Conservation (phyloP, 768 basidiomycete species). For the Termitomyces sp. region DNA sequence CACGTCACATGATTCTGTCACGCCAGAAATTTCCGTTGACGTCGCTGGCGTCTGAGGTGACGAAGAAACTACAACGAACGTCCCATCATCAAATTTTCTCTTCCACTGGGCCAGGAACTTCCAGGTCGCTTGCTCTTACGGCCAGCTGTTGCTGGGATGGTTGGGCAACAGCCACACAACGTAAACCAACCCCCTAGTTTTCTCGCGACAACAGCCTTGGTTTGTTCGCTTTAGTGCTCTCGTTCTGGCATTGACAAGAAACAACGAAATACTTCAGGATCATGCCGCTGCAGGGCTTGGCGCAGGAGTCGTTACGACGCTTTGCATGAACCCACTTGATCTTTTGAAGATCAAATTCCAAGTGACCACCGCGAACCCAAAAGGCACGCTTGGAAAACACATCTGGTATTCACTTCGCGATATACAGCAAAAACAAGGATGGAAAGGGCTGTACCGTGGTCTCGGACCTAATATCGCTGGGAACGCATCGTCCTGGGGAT, state of each 20-base stretch:
- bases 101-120: conserved; percentile 3
- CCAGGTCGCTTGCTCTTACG: not conserved
- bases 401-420: conserved; percentile 76
- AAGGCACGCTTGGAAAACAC: conserved; percentile 62
- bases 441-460: conserved; percentile 87
- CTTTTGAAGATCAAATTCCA: conserved; percentile 94
- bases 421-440: conserved; percentile 75
- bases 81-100: not conserved
- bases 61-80: not conserved
- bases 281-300: conserved; percentile 94
- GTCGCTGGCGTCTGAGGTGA: not conserved
- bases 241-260: not conserved
- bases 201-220: conserved; percentile 50
- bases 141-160: conserved; percentile 33
- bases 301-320: conserved; percentile 87
- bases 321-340: conserved; percentile 97
- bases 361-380: conserved; percentile 67
- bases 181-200: conserved; percentile 44
- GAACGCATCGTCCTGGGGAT: conserved; percentile 94
- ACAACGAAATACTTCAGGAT: conserved; percentile 51
- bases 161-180: conserved; percentile 13
- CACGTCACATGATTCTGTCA: not conserved
- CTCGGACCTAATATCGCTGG: conserved; percentile 89
- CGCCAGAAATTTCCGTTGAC: not conserved
- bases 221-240: conserved; percentile 21